These are phyloP conservation scores for Colletotrichum sp. DNA, from an alignment of 2,329 filamentous ascomycete genomes.

Conservation along the genomic window DNA sequence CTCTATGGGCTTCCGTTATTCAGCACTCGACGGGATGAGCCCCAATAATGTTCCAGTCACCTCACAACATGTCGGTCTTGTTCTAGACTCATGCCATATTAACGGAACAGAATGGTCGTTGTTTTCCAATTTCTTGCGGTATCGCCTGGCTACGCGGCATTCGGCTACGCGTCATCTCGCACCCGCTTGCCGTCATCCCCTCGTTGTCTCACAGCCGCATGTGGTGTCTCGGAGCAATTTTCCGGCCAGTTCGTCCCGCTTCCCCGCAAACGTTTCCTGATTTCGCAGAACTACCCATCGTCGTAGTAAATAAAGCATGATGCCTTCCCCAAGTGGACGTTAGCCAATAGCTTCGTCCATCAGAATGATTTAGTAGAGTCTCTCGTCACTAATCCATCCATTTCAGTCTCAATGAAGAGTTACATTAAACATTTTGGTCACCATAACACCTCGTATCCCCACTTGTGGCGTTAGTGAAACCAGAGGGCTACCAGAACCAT, in stretches of 20 bases:
- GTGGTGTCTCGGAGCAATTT: not conserved
- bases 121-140: no score
- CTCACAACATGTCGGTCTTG: not conserved
- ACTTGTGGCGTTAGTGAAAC: not conserved
- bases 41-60: no score
- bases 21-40: no score
- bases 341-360: not conserved
- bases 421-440: not conserved
- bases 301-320: not conserved
- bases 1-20: no score
- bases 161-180: not conserved
- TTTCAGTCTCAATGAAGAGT: not conserved
- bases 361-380: not conserved
- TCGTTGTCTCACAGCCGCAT: not conserved
- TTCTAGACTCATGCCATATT: no score
- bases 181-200: not conserved
- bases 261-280: not conserved
- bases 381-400: accelerated
- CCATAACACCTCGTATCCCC: not conserved
- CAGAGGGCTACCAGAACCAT: not conserved
- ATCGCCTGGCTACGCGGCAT: not conserved
- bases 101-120: no score
- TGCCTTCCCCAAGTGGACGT: not conserved
- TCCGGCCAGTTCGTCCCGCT: not conserved
- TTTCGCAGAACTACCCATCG: not conserved